Base-by-base conservation (phyloP, 2,329 filamentous ascomycete genomes). In the Penicillium decumbens region DNA sequence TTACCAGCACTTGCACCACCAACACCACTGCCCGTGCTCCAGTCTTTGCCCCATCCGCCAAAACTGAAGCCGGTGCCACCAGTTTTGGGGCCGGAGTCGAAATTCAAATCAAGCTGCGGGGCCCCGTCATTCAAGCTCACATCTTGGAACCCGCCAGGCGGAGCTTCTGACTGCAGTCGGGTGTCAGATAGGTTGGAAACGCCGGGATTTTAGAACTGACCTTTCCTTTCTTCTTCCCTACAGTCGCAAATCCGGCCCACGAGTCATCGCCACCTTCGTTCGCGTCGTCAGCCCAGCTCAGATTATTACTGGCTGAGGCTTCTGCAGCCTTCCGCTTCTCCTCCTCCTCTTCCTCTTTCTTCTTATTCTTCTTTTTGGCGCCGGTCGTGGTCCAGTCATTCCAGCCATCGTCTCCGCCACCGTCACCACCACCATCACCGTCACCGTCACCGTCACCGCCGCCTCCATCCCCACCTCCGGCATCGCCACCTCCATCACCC, bases 51-150 rank as follows among this genome's bases (percentile, higher is more conserved):
- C 81, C 83, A 87, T 33, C 74, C 71, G 42, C 81, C 77, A 58
- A 86, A 77, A 3, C 69, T 67, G 59, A 65, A 66, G 12, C 63
- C 68, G 41, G 60, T 65, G 3, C 68, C 66, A 23, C 72, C 69
- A n/a, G 65, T 63, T 29, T 70, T 70, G 23, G 66, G 63, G 24
- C 64, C 69, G n/a, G 74, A 72, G 57, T 77, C 78, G 58, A 83
- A 77, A 51, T 74, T 78, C 12, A 82, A 63, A 53, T 83, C 80
- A 5, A 82, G 63, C 47, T 80, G 79, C 1, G 81, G 80, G n/a
- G 72, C 75, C 24, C 70, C 63, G 48, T 85, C 82, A 56, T 83
- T 79, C 24, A 89, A 68, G 60, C 82, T 86, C 56, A 89, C 82
- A 25, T 88, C 84, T 39, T 87, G 77, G 57, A 88, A 88, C n/a